phyloP scores from a whole-genome alignment of 2,329 filamentous ascomycete genomes.

The Colletotrichum melonis region DNA sequence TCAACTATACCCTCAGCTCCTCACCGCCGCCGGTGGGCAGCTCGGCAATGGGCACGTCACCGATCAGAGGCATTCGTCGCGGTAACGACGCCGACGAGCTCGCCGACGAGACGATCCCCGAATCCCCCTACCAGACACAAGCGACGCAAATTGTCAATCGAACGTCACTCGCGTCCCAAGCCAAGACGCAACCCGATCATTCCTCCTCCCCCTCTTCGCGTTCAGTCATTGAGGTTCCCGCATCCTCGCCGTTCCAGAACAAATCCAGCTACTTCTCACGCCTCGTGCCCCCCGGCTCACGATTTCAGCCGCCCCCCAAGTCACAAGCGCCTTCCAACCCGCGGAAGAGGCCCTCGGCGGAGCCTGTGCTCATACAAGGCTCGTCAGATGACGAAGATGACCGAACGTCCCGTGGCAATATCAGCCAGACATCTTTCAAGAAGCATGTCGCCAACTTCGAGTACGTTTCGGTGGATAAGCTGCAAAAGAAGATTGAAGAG shows the following conservation, averaged over 20 bases:
- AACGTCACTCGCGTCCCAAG: constrained; percentile 45
- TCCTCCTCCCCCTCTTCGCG: constrained; percentile 55
- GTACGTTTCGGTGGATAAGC: constrained; percentile 62
- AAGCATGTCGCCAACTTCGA: constrained; percentile 51
- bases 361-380: constrained; percentile 57
- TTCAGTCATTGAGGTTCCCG: constrained; percentile 79
- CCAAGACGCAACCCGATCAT: constrained; percentile 40
- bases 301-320: constrained; percentile 65
- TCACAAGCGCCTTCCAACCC: constrained; percentile 52
- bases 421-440: constrained; percentile 69
- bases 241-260: constrained; percentile 80
- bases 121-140: constrained; percentile 57
- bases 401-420: constrained; percentile 68
- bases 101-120: constrained; percentile 57
- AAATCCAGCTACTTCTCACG: constrained; percentile 52
- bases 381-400: constrained; percentile 63
- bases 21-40: constrained; percentile 19
- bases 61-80: constrained; percentile 1
- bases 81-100: constrained; percentile 58
- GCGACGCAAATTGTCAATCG: constrained; percentile 60
- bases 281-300: constrained; percentile 82
- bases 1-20: constrained; percentile 22
- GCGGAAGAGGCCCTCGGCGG: constrained; percentile 50
- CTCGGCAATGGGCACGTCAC: constrained; percentile 2
- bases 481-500: constrained; percentile 46